Evolutionary conservation across 108 stramenopile genomes (phyloP), one percentile per base, ranked within the genome.

Genomic region (Chaetoceros muelleri): DNA sequence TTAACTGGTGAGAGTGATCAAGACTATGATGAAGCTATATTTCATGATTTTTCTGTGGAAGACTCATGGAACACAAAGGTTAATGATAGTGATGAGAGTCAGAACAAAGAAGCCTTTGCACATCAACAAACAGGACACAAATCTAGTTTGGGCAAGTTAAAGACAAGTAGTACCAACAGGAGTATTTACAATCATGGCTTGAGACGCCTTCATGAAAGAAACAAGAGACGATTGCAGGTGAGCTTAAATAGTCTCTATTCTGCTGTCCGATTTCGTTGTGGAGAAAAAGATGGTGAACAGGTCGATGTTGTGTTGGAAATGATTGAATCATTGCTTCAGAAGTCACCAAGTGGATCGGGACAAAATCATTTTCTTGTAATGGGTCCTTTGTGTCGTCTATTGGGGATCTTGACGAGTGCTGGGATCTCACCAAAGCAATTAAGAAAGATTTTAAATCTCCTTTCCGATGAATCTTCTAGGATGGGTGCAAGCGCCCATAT

Each of bases 11-110:
- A 80, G 34, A 57, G 61, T 1, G 78, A 85, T 60, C 66, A 59
- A 8, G 69, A 81, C 29, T 85, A 81, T 60, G 64, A 83, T 65
- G 65, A 28, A 66, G 74, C 24, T 61, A 79, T 45, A 62, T 61
- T n/a, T 8, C 26, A 19, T 8, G 7, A 50, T 50, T 16, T 7
- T 19, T 16, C 8, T 50, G 49, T 50, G 19, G 10, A 10, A 50
- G 8, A 16, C n/a, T 21, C n/a, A 19, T 16, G 21, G 8, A 50
- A 20, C n/a, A n/a, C n/a, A n/a, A n/a, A n/a, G n/a, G n/a, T n/a
- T n/a, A n/a, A n/a, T n/a, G n/a, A n/a, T n/a, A n/a, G n/a, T n/a
- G n/a, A n/a, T n/a, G n/a, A n/a, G n/a, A n/a, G n/a, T n/a, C n/a
- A n/a, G n/a, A n/a, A n/a, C n/a, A n/a, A n/a, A n/a, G n/a, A n/a